Evolutionary conservation across 768 basidiomycete genomes (phyloP).

Genomic region (Lactifluus hygrophoroides): DNA sequence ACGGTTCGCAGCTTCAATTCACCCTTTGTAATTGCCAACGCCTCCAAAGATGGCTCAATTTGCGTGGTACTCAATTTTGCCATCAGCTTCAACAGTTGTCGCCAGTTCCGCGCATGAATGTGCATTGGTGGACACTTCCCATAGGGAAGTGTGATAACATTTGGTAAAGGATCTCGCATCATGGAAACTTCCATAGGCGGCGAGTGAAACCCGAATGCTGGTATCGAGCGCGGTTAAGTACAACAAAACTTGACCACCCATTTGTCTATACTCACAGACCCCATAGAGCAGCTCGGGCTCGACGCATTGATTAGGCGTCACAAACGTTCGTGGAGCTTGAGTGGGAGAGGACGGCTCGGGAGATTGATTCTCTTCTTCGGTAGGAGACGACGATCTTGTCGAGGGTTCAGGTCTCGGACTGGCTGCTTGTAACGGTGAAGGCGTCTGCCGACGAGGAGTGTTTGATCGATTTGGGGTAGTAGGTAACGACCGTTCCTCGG

Average conservation of each 20-base stretch:
- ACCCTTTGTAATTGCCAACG: constrained; percentile 46
- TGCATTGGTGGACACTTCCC: constrained; percentile 61
- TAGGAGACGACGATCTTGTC: background rate
- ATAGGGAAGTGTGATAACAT: constrained; percentile 66
- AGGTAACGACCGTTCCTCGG: background rate
- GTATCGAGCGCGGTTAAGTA: background rate
- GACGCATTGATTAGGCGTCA: constrained; percentile 32
- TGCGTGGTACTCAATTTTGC: constrained; percentile 62
- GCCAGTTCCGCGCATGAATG: constrained; percentile 68
- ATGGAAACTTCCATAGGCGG: constrained; percentile 47
- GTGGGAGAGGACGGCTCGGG: background rate
- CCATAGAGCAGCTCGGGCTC: constrained; percentile 50
- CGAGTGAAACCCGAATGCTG: constrained; percentile 60
- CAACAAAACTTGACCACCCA: background rate
- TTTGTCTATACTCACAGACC: constrained; percentile 12
- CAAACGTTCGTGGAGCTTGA: background rate
- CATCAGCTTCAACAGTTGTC: constrained; percentile 64
- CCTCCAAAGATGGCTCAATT: constrained; percentile 63
- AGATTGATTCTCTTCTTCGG: constrained; percentile 5
- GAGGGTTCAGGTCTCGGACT: constrained; percentile 6
- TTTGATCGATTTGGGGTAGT: background rate
- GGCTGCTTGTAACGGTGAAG: background rate
- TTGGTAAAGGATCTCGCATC: constrained; percentile 52
- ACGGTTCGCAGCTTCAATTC: constrained; percentile 61
- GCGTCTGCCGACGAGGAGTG: background rate